These are phyloP conservation scores for Auricularia heimuer DNA, from an alignment of 768 basidiomycete species.

Conservation along the genomic window DNA sequence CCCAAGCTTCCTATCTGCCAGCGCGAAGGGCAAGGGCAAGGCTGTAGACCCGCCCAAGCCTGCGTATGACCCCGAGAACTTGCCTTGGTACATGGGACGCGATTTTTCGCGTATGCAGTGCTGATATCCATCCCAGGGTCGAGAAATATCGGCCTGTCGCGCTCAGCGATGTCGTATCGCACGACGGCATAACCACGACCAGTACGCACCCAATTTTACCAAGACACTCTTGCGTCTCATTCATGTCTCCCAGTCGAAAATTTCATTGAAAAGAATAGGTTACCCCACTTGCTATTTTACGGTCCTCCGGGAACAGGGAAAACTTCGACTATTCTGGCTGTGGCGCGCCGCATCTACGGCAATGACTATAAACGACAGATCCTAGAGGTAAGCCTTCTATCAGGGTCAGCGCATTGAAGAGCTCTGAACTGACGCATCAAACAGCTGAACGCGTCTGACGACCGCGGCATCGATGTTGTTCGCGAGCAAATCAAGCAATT, in stretches of 20 bases:
- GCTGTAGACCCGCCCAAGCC: constrained; percentile 33
- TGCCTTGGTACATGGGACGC: constrained; percentile 64
- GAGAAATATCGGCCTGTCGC: constrained; percentile 94
- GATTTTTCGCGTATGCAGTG: neutral
- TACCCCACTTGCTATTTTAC: constrained; percentile 94
- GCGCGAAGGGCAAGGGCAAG: constrained; percentile 66
- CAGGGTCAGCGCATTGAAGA: neutral
- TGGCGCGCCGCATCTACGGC: constrained; percentile 92
- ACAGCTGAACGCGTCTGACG: constrained; percentile 95
- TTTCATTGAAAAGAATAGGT: constrained; percentile 88
- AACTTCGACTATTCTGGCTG: constrained; percentile 92
- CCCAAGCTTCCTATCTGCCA: constrained; percentile 15
- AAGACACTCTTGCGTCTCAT: neutral
- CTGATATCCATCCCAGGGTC: constrained; percentile 49
- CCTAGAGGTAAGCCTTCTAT: constrained; percentile 55
- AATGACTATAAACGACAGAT: constrained; percentile 80
- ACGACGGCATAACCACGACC: constrained; percentile 88
- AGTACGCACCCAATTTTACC: constrained; percentile 42
- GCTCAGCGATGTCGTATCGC: constrained; percentile 90
- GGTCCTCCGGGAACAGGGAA: constrained; percentile 98
- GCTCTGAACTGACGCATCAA: neutral
- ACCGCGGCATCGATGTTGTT: constrained; percentile 96
- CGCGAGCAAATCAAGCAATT: constrained; percentile 99
- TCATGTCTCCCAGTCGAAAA: constrained; percentile 60
- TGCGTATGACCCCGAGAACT: constrained; percentile 44